A percentile compares a stretch with the other conserved stretches of the same genome.
Conservation (phyloP, 352 stramenopile genomes). For the Phytophthora citrophthora region DNA sequence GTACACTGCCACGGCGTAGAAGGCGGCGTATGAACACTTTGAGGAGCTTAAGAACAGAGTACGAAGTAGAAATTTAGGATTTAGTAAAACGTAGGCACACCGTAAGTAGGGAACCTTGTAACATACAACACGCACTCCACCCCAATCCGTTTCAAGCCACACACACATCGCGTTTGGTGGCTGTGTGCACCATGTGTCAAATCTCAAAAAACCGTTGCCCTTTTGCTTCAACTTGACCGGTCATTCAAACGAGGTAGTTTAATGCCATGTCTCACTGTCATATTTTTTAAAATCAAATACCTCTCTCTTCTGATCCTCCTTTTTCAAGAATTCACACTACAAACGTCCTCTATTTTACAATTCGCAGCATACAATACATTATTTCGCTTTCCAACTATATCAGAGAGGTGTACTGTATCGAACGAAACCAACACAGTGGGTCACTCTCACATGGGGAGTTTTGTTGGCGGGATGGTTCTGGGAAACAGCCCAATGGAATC, state of each 20-base stretch:
- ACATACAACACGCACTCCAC: slow-evolving; percentile 18
- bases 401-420: no score
- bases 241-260: slow-evolving; percentile 4
- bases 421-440: slow-evolving; percentile 32
- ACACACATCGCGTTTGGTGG: background rate
- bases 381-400: no score
- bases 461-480: slow-evolving; percentile 37
- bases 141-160: slow-evolving; percentile 14
- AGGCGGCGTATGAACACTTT: slow-evolving; percentile 21
- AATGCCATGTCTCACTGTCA: background rate
- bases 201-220: slow-evolving; percentile 16
- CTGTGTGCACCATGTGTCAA: slow-evolving; percentile 7
- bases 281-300: no score
- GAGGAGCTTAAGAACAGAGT: slow-evolving; percentile 1
- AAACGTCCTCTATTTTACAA: no score
- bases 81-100: slow-evolving; percentile 6
- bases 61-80: slow-evolving; percentile 24
- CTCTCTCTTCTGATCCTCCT: no score
- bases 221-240: slow-evolving; percentile 26
- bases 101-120: slow-evolving; percentile 23
- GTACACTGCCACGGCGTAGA: slow-evolving; percentile 16
- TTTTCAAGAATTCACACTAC: no score
- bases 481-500: slow-evolving; percentile 46
- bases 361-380: no score
- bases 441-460: slow-evolving; percentile 25